Conservation (phyloP, 768 basidiomycete genomes). For the Lactarius sanguifluus region DNA sequence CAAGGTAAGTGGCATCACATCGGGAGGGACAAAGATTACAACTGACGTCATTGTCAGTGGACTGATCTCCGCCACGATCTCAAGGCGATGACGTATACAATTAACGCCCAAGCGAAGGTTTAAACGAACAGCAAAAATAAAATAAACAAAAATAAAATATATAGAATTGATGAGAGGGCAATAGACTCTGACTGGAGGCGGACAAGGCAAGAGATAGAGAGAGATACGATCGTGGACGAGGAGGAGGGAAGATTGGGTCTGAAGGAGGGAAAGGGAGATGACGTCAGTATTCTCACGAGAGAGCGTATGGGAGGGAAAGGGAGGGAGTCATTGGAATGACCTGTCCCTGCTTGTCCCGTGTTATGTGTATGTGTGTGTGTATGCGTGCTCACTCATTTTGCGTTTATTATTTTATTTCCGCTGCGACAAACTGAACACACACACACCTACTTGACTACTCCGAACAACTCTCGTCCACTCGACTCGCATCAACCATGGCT, state of each 20-base stretch:
- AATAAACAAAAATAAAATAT: neutral
- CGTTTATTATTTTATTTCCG: neutral
- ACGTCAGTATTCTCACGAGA: conserved; percentile 28
- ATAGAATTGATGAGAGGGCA: neutral
- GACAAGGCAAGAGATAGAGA: neutral
- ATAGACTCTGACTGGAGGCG: no score
- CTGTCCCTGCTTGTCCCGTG: neutral
- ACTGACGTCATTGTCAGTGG: conserved; percentile 31
- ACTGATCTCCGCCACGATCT: conserved; percentile 31
- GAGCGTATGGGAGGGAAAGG: neutral
- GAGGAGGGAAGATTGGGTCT: neutral
- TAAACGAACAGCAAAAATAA: neutral
- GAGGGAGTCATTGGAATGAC: conserved; percentile 3
- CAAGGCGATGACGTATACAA: conserved; percentile 25
- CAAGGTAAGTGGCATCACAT: conserved; percentile 54
- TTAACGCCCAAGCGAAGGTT: neutral
- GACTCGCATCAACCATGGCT: conserved; percentile 48
- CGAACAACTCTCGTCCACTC: neutral
- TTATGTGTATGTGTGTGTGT: neutral
- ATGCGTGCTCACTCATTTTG: neutral
- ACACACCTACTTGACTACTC: neutral
- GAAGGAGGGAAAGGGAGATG: neutral
- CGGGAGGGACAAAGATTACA: neutral
- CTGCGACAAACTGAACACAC: no score
- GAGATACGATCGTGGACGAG: neutral